These are phyloP conservation scores for Gossypium ekmanianum DNA, from an alignment of 345 rosid genomes.

Conservation along the genomic window DNA sequence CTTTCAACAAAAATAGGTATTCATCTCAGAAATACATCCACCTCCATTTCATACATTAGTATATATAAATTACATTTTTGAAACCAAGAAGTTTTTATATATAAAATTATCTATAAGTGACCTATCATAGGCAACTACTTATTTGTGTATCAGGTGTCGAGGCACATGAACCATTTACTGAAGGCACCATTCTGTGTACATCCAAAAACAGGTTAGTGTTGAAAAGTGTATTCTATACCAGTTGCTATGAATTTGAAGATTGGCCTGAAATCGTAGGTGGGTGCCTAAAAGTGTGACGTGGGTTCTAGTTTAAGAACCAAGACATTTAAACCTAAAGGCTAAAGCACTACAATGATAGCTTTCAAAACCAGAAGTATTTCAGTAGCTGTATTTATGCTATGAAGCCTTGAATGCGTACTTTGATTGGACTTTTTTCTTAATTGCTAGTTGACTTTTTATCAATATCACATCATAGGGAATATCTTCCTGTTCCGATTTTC, in stretches of 20 bases:
- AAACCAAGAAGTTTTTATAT: neutral
- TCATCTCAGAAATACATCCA: neutral
- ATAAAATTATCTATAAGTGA: neutral
- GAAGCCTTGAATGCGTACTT: neutral
- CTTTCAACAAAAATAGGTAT: neutral
- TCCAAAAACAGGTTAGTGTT: conserved; percentile 75
- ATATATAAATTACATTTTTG: neutral
- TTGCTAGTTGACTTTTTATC: neutral
- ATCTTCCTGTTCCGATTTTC: neutral
- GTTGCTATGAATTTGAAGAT: conserved; percentile 9
- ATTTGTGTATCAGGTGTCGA: conserved; percentile 60
- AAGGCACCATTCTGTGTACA: conserved; percentile 97
- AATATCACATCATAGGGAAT: neutral
- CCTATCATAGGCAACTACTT: conserved; percentile 10
- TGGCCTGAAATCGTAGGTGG: neutral
- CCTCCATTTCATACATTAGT: neutral
- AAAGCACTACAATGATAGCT: neutral
- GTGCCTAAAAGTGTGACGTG: conserved; percentile 11
- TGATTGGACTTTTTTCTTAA: neutral
- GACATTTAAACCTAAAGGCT: neutral
- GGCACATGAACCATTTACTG: conserved; percentile 92
- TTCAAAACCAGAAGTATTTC: neutral
- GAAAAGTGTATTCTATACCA: neutral
- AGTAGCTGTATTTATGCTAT: neutral
- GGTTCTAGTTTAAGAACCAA: conserved; percentile 5